Conservation (phyloP, 2,329 filamentous ascomycete genomes). For the Arthrobotrys pseudoclavata region DNA sequence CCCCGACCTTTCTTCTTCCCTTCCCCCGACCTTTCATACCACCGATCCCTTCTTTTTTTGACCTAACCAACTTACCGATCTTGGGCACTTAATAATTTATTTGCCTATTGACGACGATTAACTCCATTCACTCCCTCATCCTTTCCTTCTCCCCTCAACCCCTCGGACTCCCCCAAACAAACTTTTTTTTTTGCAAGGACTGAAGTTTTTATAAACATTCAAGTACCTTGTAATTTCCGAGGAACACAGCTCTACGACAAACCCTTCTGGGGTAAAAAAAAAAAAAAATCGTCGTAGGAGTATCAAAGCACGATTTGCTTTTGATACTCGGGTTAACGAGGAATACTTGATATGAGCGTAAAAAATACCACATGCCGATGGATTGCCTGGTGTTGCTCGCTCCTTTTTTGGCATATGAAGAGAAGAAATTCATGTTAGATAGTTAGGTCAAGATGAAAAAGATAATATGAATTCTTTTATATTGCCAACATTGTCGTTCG, state of each 20-base stretch:
- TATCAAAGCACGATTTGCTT: not conserved
- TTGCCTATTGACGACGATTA: slow-evolving; percentile 48
- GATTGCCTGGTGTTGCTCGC: slow-evolving; percentile 37
- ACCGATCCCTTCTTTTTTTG: slow-evolving; percentile 44
- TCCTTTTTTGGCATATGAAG: slow-evolving; percentile 26
- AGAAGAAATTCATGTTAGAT: slow-evolving; percentile 41
- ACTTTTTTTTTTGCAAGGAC: not conserved
- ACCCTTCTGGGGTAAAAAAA: too few relatives aligned
- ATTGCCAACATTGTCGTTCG: not conserved
- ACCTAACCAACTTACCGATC: slow-evolving; percentile 52
- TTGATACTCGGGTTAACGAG: not conserved
- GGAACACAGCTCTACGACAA: too few relatives aligned
- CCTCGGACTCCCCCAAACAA: too few relatives aligned
- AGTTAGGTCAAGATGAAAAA: slow-evolving; percentile 34
- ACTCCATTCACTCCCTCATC: slow-evolving; percentile 47
- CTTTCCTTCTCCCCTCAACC: not conserved
- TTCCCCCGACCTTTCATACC: slow-evolving; percentile 35
- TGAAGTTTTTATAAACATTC: too few relatives aligned
- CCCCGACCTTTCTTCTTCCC: slow-evolving; percentile 24
- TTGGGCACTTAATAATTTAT: slow-evolving; percentile 6
- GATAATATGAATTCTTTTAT: slow-evolving; percentile 61
- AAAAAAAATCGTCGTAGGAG: too few relatives aligned
- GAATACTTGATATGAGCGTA: not conserved
- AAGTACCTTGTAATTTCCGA: too few relatives aligned
- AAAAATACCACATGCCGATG: slow-evolving; percentile 47